Evolutionary conservation across 805 yeast species (phyloP).

Genomic region (Saccharomycopsis babjevae): DNA sequence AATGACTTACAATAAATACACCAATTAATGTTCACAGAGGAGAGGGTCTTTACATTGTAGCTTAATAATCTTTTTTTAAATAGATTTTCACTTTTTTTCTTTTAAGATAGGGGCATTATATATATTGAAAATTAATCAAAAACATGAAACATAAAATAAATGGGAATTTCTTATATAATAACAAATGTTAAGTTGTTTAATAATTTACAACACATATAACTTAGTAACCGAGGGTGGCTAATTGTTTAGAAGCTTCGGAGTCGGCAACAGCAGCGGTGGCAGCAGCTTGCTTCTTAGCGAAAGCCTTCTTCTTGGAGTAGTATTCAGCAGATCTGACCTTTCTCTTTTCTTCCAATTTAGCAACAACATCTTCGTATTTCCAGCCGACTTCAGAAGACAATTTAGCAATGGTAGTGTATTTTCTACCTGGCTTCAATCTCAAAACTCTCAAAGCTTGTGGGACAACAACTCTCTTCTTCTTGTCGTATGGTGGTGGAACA

Average conservation of each 20-base stretch:
- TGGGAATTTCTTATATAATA: conserved; percentile 1
- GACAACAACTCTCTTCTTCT: conserved; percentile 98
- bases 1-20: neutral
- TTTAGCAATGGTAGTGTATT: conserved; percentile 97
- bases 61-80: neutral
- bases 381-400: conserved; percentile 96
- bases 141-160: neutral
- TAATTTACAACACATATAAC: conserved; percentile 13
- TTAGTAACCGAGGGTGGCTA: conserved; percentile 97
- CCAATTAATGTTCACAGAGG: no score
- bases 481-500: conserved; percentile 99
- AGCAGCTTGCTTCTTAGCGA: conserved; percentile 80
- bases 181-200: conserved; percentile 1
- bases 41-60: neutral
- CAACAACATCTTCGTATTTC: conserved; percentile 98
- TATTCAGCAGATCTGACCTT: conserved; percentile 97
- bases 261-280: conserved; percentile 84
- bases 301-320: conserved; percentile 97
- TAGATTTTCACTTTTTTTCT: neutral
- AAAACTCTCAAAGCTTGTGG: conserved; percentile 99
- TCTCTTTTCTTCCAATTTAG: conserved; percentile 98
- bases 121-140: conserved; percentile 1
- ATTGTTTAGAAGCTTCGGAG: conserved; percentile 83
- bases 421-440: conserved; percentile 99
- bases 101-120: neutral